Evolutionary conservation across 1,284 basidiomycete species (phyloP), one percentile per base, ranked within the genome.

Genomic region (Polyporus tsugae): DNA sequence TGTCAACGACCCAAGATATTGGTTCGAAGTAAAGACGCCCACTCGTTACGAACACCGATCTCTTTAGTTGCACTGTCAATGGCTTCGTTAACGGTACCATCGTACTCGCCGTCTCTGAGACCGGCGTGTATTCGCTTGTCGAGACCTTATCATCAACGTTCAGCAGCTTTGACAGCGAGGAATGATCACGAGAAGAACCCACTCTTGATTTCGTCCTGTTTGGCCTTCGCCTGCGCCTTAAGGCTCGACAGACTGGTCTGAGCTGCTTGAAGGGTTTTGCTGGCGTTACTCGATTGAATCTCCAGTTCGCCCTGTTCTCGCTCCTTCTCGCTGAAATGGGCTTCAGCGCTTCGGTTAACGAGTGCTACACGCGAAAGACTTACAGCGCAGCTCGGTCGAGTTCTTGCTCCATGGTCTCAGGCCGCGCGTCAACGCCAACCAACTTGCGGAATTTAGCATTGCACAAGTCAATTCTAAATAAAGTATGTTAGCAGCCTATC

Each of bases 361-460:
- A 38, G 25, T 6, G 22, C 33, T 2, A 5, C 6, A n/a, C 52
- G 22, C 35, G 39, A 52, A 49, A 4, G 25, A 81, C 86, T 75
- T 71, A 95, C 94, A 83, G 77, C 15, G 85, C 78, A 9, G 89
- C 79, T 22, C 85, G 81, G 13, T 91, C 89, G 2, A 94, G 83
- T 55, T 93, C 91, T 39, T 82, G 83, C 74, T 96, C 95, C 82
- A 96, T 91, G 0, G 85, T 88, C 15, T 91, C 88, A 0, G 84
- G 81, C 6, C 85, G 81, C 2, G 89, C 81, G 62, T 93, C 88
- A 29, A 81, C 80, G 10, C 89, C 89, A 17, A 91, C 82, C 1
- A 94, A 79, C 70, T 90, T 89, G 41, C 85, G 85, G 76, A 92
- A 93, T 72, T 89, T 90, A 15, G 81, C 77, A 57, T 87, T 87